Evolutionary conservation across 495 filamentous ascomycete genomes (phyloP).

Genomic region (Neurospora sp.): DNA sequence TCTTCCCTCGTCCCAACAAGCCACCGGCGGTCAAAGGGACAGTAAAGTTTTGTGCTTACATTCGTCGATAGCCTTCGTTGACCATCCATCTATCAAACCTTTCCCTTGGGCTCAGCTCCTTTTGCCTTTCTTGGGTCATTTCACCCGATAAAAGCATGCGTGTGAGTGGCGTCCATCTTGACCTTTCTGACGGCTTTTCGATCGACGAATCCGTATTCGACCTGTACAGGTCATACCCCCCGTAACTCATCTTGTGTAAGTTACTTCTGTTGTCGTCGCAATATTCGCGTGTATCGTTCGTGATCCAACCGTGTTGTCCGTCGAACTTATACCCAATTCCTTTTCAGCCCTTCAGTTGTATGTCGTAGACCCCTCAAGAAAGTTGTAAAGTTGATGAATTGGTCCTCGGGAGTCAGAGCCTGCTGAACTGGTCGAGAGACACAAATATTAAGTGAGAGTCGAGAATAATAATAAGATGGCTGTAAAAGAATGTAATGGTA

Average conservation of each 20-base stretch:
- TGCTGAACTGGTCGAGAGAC: constrained; percentile 39
- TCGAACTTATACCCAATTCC: neutral
- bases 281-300: constrained; percentile 2
- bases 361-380: constrained; percentile 9
- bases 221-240: constrained; percentile 18
- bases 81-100: constrained; percentile 59
- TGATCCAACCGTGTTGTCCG: constrained; percentile 2
- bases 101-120: constrained; percentile 43
- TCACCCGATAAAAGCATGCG: constrained; percentile 60
- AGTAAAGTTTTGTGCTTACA: constrained; percentile 35
- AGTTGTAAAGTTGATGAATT: constrained; percentile 2
- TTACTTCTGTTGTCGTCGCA: constrained; percentile 3
- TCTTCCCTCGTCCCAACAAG: neutral
- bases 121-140: constrained; percentile 53
- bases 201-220: constrained; percentile 11
- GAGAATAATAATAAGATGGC: too few species aligned
- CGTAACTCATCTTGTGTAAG: constrained; percentile 34
- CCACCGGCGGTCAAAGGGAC: neutral
- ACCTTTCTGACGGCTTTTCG: constrained; percentile 44
- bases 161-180: constrained; percentile 60
- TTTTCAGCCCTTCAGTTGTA: constrained; percentile 2
- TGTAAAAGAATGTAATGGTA: constrained; percentile 23
- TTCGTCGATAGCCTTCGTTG: constrained; percentile 64
- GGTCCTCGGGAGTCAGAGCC: constrained; percentile 40
- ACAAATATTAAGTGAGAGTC: constrained; percentile 13